These are phyloP conservation scores for Clathrospora elynae DNA, from an alignment of 2,329 filamentous ascomycete species.

Conservation along the genomic window DNA sequence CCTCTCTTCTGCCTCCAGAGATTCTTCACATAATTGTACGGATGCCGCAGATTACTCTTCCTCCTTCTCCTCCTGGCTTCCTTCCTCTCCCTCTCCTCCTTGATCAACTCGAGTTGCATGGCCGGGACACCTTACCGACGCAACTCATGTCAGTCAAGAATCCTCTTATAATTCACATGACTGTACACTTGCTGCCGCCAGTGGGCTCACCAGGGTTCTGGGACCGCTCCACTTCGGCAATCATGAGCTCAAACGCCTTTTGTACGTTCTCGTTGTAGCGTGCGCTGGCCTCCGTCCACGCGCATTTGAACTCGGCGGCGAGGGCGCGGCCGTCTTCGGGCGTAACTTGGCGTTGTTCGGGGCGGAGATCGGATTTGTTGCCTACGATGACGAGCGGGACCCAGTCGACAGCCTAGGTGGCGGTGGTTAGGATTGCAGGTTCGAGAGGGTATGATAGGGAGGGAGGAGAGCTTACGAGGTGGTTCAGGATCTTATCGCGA, in stretches of 20 bases:
- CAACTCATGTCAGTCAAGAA: conserved; percentile 26
- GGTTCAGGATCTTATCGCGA: conserved; percentile 94
- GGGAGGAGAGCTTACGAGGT: conserved; percentile 68
- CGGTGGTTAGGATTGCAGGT: conserved; percentile 13
- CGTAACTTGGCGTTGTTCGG: conserved; percentile 90
- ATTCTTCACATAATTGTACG: not conserved
- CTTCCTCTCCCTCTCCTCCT: conserved; percentile 4
- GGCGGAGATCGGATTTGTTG: conserved; percentile 93
- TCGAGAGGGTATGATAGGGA: not conserved
- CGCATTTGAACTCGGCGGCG: conserved; percentile 85
- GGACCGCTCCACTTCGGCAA: conserved; percentile 91
- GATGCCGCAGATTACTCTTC: conserved; percentile 4
- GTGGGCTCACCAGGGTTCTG: conserved; percentile 87
- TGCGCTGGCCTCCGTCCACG: conserved; percentile 92
- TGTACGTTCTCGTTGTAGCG: conserved; percentile 92
- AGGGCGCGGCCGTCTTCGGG: conserved; percentile 83
- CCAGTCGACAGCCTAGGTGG: conserved; percentile 77
- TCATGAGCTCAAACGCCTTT: conserved; percentile 91
- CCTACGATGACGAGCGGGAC: conserved; percentile 94
- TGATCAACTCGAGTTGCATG: conserved; percentile 4
- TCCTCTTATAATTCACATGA: conserved; percentile 74
- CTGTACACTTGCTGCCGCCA: conserved; percentile 75
- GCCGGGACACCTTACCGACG: conserved; percentile 13
- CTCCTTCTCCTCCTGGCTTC: conserved; percentile 4
- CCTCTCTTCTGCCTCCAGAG: conserved; percentile 2